Evolutionary conservation across 2,329 filamentous ascomycete genomes (phyloP).

Genomic region (Daldinia sp.): DNA sequence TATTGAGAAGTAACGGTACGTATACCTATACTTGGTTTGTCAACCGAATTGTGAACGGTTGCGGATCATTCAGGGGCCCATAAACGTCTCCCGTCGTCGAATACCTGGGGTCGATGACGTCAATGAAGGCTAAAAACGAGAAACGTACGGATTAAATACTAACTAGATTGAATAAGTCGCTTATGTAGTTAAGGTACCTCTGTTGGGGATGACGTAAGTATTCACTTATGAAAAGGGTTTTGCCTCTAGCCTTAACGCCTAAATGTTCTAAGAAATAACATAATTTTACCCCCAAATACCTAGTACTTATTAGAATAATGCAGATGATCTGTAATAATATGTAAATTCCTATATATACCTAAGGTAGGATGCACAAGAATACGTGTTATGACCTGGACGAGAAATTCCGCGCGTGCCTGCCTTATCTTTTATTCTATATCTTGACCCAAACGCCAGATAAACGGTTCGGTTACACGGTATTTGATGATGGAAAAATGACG

Average conservation of each 20-base stretch:
- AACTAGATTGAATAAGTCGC: no score
- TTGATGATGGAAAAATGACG: constrained; percentile 1
- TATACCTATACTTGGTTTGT: no score
- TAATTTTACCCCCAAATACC: no score
- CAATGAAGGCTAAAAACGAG: constrained; percentile 19
- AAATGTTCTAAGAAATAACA: no score
- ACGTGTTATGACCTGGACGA: background rate
- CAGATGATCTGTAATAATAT: no score
- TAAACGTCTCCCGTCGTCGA: background rate
- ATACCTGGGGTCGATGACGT: constrained; percentile 23
- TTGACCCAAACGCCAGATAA: background rate
- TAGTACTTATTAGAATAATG: no score
- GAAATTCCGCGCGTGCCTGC: background rate
- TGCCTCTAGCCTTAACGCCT: no score
- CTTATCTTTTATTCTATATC: background rate
- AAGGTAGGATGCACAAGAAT: background rate
- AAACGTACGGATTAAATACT: background rate
- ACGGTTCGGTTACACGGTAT: background rate
- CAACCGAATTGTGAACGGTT: background rate
- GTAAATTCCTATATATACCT: no score
- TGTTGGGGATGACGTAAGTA: no score
- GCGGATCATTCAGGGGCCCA: background rate
- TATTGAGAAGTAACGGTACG: no score
- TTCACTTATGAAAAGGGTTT: no score
- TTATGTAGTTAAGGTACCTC: no score